Base-by-base conservation (phyloP, 2,329 filamentous ascomycete genomes). In the Colletotrichum tofieldiae region DNA sequence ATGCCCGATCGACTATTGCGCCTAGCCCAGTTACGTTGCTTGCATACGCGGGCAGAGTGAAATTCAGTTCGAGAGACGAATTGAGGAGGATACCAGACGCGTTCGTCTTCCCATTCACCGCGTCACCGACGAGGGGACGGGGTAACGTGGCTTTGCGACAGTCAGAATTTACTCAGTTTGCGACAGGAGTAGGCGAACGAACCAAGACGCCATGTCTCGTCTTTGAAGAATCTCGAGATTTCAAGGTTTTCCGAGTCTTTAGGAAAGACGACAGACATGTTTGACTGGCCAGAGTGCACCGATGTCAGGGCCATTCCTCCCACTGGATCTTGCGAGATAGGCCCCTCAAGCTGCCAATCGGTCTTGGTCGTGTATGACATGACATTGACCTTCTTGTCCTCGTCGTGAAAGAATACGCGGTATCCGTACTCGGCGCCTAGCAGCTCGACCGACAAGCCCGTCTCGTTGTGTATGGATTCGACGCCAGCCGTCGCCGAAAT, bases 331-430 rank as follows among this genome's bases (percentile, higher is more conserved):
- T 78, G 76, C 2, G 81, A 81, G 8, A 84, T 75, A n/a, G 77
- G 35, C 26, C 79, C 81, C 43, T 70, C 67, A 43, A 81, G 79
- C 1, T 55, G 37, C 81, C 82, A 84, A 2, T 70, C 65, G 5
- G 73, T 75, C 8, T 72, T 68, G 5, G 47, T 62, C 2, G 76
- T 79, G 66, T 82, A 84, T 8, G 75, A 73, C 18, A 84, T 71
- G 59, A 79, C 73, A 35, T 80, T 82, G 60, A 84, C 67, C 8
- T 72, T 74, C 23, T 75, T 78, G 37, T 79, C 66, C 35, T 76
- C 63, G 70, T 82, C 82, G 73, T 83, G 82, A 67, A 79, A 84
- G 74, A 80, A 84, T 16, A 84, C 75, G 14, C 82, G 81, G 55
- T 84, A 83, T 32, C 82, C 82, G 2, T 76, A 71, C 8, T 74